phyloP scores from a whole-genome alignment of 495 filamentous ascomycete genomes.

The Friedmanniomyces simplex region DNA sequence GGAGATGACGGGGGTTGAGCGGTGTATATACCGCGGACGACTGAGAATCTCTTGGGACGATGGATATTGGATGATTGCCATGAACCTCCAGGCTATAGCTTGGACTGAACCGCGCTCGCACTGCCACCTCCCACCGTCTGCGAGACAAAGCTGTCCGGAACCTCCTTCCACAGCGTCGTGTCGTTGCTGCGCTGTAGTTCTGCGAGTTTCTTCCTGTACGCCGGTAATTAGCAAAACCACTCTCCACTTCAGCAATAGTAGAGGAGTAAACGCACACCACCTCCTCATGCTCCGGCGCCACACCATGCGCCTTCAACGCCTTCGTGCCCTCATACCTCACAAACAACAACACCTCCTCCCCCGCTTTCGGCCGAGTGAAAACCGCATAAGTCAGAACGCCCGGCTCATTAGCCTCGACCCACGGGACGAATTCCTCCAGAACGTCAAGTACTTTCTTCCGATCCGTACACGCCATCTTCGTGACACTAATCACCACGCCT shows the following conservation, averaged over 20 bases:
- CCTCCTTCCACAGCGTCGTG: slow-evolving; percentile 16
- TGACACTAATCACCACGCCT: slow-evolving; percentile 7
- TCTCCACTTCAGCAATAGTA: not conserved
- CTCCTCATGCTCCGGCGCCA: slow-evolving; percentile 10
- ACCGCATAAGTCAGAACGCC: slow-evolving; percentile 10
- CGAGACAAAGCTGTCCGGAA: slow-evolving; percentile 14
- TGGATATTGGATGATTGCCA: too few species aligned
- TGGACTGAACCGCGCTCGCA: not conserved
- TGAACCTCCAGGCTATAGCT: not conserved
- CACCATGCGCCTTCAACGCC: slow-evolving; percentile 6
- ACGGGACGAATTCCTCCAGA: not conserved
- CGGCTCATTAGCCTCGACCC: slow-evolving; percentile 12
- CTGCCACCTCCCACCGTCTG: not conserved
- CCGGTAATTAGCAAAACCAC: not conserved
- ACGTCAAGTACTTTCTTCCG: not conserved
- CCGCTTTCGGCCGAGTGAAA: slow-evolving; percentile 12
- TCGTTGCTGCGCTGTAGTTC: not conserved
- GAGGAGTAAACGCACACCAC: slow-evolving; percentile 3
- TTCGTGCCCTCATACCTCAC: slow-evolving; percentile 3
- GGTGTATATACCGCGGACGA: not conserved
- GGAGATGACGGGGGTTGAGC: not conserved
- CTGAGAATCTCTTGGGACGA: too few species aligned
- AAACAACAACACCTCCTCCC: slow-evolving; percentile 9
- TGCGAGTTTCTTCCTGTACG: not conserved
- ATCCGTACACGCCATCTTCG: slow-evolving; percentile 4